A percentile compares a stretch with the other conserved stretches of the same genome.
phyloP scores from a whole-genome alignment of 495 filamentous ascomycete species.

The Parachaetomium inaequale region DNA sequence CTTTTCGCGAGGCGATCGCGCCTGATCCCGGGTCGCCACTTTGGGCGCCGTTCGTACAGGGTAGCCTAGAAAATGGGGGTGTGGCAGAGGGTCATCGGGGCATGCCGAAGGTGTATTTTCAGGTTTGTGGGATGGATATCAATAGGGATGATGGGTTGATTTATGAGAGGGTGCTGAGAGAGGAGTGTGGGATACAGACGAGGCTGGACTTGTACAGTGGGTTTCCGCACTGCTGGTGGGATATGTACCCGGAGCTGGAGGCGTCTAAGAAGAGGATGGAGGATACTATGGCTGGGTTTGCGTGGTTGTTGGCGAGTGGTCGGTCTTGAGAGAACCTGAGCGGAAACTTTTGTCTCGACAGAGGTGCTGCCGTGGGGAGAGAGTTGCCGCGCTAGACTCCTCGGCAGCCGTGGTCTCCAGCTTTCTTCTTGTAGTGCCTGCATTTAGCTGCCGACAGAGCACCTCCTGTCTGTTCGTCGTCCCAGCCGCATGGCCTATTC shows the following conservation, averaged over 20 bases:
- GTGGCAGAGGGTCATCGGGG: background rate
- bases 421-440: no score
- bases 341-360: no score
- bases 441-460: no score
- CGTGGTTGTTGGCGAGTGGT: background rate
- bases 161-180: conserved; percentile 11
- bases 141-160: conserved; percentile 12
- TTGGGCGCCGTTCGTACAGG: conserved; percentile 1
- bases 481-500: no score
- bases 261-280: conserved; percentile 3
- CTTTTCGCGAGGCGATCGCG: background rate
- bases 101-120: conserved; percentile 10
- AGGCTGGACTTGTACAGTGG: conserved; percentile 18
- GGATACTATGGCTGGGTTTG: background rate
- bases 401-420: no score
- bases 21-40: background rate
- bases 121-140: conserved; percentile 13
- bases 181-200: conserved; percentile 15
- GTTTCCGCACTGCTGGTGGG: conserved; percentile 37
- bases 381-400: no score
- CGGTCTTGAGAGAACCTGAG: no score
- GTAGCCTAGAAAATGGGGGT: background rate
- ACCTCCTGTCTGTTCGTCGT: no score
- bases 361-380: no score
- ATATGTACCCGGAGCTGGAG: conserved; percentile 7